Percentiles rank a stretch among this genome's conserved stretches.
Conservation (phyloP, 208 protist genomes). For the Acanthamoeba rhysodes region DNA sequence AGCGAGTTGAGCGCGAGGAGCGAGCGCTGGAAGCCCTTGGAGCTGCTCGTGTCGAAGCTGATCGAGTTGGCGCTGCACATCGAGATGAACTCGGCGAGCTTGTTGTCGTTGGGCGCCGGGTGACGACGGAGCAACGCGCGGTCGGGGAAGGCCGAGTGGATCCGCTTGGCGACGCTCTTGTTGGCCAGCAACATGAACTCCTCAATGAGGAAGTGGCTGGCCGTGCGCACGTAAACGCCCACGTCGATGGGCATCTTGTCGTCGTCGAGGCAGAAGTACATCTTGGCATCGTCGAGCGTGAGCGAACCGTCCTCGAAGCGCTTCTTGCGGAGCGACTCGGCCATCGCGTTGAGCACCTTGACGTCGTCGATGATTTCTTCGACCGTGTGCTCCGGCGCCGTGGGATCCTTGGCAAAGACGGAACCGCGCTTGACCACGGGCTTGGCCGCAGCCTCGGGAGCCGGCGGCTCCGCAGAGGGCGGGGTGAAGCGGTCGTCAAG, state of each 20-base stretch:
- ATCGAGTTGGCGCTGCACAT: constrained; percentile 65
- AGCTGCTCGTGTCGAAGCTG: constrained; percentile 28
- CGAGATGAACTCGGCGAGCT: constrained; percentile 70
- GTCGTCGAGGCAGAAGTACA: constrained; percentile 84
- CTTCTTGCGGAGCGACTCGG: constrained; percentile 20
- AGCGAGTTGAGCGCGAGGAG: constrained; percentile 29
- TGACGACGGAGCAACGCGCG: constrained; percentile 92
- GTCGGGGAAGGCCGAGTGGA: constrained; percentile 88
- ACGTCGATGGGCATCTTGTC: constrained; percentile 86
- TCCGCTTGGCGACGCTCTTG: constrained; percentile 90
- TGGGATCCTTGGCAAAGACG: constrained; percentile 41
- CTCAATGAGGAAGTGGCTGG: constrained; percentile 91
- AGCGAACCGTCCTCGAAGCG: constrained; percentile 89
- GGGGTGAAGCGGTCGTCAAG: constrained; percentile 78
- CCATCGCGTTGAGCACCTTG: constrained; percentile 69
- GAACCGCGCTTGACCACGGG: background rate
- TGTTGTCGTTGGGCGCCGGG: constrained; percentile 87
- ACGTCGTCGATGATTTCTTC: constrained; percentile 73
- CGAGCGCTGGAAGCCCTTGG: constrained; percentile 63
- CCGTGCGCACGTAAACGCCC: constrained; percentile 86
- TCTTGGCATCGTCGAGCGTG: constrained; percentile 75
- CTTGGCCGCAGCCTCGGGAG: background rate
- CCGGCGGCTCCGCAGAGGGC: background rate
- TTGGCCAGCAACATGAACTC: constrained; percentile 95
- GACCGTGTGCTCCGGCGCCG: constrained; percentile 39